Evolutionary conservation across 805 yeast species (phyloP), one percentile per base, ranked within the genome.

Genomic region (Saccharomycopsis sp.): DNA sequence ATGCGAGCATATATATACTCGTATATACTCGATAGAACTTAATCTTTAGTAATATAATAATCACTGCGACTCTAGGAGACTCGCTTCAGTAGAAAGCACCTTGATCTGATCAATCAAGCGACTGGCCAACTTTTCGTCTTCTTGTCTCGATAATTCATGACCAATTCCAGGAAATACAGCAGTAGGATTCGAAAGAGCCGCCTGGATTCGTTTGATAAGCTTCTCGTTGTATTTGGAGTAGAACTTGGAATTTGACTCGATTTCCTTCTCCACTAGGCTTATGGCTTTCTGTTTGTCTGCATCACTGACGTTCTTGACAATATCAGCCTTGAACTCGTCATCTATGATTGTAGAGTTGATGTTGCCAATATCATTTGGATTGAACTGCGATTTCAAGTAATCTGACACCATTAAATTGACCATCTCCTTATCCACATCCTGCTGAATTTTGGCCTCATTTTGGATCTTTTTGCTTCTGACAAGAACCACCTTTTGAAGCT

Each of bases 371-470:
- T 49, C 58, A 22, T 29, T 29, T 15, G 15, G 25, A 14, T 41
- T 35, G 41, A 56, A 73, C 3, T 64, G 68, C 52, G 65, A 64
- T 62, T 67, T 72, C 34, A 66, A 60, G 56, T 66, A 71, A 62
- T 78, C 82, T 0, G 78, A 73, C 51, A 63, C 66, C 1, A 76
- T 66, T 23, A 78, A 65, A 0, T 57, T 56, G 3, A 63, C 56
- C 60, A 73, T 64, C 59, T 76, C 78, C 1, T 58, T 52, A 12
- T 64, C 65, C 2, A 77, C 65, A 15, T 63, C 56, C 14, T 55
- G 44, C 1, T 49, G 49, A 14, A 53, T 19, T 2, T 17, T 3
- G 9, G 5, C 12, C 22, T 14, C 17, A 9, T 44, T 50, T 17
- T 3, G 23, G 23, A 3, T 25, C 9, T 8, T n/a, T 41, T 12